These are phyloP conservation scores for Alternaria ethzedia DNA, from an alignment of 2,329 filamentous ascomycete genomes.

Conservation along the genomic window DNA sequence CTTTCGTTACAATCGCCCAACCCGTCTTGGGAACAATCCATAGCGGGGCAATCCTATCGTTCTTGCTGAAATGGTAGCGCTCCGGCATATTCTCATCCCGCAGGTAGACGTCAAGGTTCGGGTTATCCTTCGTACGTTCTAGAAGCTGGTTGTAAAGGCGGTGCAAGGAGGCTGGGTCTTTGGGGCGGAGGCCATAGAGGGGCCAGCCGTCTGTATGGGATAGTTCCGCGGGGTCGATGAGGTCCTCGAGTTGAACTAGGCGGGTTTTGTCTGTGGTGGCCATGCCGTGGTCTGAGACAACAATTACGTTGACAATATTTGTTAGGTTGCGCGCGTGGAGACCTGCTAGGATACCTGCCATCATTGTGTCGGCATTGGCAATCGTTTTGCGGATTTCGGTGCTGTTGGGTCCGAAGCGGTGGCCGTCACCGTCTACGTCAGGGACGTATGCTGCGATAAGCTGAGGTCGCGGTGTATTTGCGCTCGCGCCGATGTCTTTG, in stretches of 20 bases:
- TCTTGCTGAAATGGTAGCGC: constrained; percentile 88
- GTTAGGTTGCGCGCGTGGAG: constrained; percentile 84
- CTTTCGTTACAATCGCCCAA: constrained; percentile 85
- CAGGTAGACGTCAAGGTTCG: constrained; percentile 85
- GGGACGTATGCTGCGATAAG: constrained; percentile 95
- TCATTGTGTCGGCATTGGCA: constrained; percentile 78
- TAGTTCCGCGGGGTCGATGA: constrained; percentile 78
- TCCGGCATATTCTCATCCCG: constrained; percentile 87
- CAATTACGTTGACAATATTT: constrained; percentile 85
- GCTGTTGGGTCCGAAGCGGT: constrained; percentile 90
- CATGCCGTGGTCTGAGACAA: constrained; percentile 99
- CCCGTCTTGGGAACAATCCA: constrained; percentile 94
- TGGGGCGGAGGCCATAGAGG: constrained; percentile 84
- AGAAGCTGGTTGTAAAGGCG: constrained; percentile 66
- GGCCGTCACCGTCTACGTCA: constrained; percentile 85
- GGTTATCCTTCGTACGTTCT: constrained; percentile 64
- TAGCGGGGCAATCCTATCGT: constrained; percentile 87
- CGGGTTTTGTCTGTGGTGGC: constrained; percentile 84
- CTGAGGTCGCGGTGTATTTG: constrained; percentile 72
- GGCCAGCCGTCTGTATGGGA: constrained; percentile 94
- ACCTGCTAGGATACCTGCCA: constrained; percentile 76
- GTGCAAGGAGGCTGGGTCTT: constrained; percentile 69
- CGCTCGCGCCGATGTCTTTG: constrained; percentile 61
- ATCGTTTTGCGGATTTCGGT: constrained; percentile 87
- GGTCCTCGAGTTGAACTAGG: constrained; percentile 86